These are phyloP conservation scores for Calonectria hawksworthii DNA, from an alignment of 2,329 filamentous ascomycete species.

Conservation along the genomic window DNA sequence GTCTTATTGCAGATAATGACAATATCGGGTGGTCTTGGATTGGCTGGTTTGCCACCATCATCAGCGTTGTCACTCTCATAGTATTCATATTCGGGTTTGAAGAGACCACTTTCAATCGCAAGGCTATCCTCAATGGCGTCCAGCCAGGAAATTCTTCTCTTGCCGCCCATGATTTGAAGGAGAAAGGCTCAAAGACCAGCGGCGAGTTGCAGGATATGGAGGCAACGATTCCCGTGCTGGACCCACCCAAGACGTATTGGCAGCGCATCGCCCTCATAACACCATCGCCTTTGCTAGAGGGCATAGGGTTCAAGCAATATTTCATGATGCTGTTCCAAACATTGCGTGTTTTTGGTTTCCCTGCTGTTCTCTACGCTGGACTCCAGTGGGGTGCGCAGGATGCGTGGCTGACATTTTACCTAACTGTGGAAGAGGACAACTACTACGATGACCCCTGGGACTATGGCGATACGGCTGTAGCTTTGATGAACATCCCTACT, in stretches of 20 bases:
- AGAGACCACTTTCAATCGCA: slow-evolving; percentile 20
- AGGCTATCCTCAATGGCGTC: slow-evolving; percentile 14
- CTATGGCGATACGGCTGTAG: slow-evolving; percentile 21
- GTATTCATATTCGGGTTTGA: slow-evolving; percentile 23
- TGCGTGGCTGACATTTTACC: slow-evolving; percentile 25
- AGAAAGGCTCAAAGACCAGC: background rate
- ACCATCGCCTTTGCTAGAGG: slow-evolving; percentile 11
- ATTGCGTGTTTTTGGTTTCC: slow-evolving; percentile 21
- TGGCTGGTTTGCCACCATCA: slow-evolving; percentile 23
- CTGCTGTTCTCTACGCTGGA: slow-evolving; percentile 21
- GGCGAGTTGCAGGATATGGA: slow-evolving; percentile 1
- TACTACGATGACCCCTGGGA: slow-evolving; percentile 27
- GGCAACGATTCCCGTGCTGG: background rate
- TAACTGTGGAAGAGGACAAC: slow-evolving; percentile 24
- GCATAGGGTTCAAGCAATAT: slow-evolving; percentile 20
- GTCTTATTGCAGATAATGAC: slow-evolving; percentile 22
- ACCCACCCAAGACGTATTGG: slow-evolving; percentile 24
- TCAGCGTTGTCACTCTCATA: slow-evolving; percentile 20
- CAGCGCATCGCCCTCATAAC: slow-evolving; percentile 22
- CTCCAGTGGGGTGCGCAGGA: slow-evolving; percentile 26
- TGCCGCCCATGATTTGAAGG: background rate
- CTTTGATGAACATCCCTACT: slow-evolving; percentile 28
- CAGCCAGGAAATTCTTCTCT: background rate
- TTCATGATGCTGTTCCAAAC: slow-evolving; percentile 19
- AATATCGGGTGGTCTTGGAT: slow-evolving; percentile 23